Conservation (phyloP, 768 basidiomycete species). For the Leccinum broughii region DNA sequence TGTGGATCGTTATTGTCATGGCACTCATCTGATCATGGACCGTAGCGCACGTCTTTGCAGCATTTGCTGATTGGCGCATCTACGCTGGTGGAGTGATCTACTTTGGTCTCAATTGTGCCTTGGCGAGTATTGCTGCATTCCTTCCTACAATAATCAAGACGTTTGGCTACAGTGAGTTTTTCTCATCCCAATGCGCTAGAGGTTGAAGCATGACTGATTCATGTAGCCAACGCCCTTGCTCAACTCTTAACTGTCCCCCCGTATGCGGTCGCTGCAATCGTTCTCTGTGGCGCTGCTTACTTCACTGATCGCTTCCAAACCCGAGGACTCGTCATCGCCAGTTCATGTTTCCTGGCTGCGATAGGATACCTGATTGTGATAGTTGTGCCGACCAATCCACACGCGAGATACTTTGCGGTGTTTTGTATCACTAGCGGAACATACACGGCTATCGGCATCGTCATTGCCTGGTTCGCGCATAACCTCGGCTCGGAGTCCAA, state of each 20-base stretch:
- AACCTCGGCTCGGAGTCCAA: conserved; percentile 80
- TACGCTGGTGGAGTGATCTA: conserved; percentile 69
- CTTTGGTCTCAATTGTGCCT: conserved; percentile 73
- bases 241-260: conserved; percentile 82
- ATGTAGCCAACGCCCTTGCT: conserved; percentile 33
- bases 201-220: neutral
- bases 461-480: conserved; percentile 79
- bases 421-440: conserved; percentile 79
- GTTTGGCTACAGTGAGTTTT: conserved; percentile 64
- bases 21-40: conserved; percentile 4
- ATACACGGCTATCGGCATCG: conserved; percentile 72
- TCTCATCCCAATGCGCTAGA: neutral
- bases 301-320: conserved; percentile 66
- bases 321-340: conserved; percentile 45
- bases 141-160: conserved; percentile 79
- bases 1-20: neutral
- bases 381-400: conserved; percentile 50
- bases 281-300: conserved; percentile 58
- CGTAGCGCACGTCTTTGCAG: conserved; percentile 60
- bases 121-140: conserved; percentile 82
- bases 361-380: conserved; percentile 63
- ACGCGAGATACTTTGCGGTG: conserved; percentile 72
- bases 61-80: conserved; percentile 74
- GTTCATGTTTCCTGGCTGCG: conserved; percentile 31
- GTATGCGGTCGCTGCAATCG: conserved; percentile 69